Evolutionary conservation across 2,329 filamentous ascomycete genomes (phyloP).

Genomic region (Westerdykella sp.): DNA sequence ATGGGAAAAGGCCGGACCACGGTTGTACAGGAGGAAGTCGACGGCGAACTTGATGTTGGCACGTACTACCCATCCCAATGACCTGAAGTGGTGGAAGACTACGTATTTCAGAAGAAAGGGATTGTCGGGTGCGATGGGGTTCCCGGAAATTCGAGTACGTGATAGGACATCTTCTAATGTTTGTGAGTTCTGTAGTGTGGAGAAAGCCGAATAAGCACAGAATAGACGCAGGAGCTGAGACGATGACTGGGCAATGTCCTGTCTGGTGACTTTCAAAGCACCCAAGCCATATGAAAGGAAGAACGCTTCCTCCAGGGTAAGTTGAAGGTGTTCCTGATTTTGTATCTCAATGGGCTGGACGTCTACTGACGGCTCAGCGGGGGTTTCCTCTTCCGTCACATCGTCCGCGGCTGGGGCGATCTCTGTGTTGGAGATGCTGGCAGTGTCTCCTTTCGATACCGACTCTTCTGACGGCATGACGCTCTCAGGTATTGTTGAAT

Average conservation of each 20-base stretch:
- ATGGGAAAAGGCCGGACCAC: conserved; percentile 89
- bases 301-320: conserved; percentile 85
- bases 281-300: conserved; percentile 81
- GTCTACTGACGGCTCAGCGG: neutral
- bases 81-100: conserved; percentile 93
- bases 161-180: neutral
- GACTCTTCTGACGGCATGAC: neutral
- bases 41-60: conserved; percentile 91
- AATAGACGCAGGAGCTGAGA: conserved; percentile 52
- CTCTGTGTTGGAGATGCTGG: neutral
- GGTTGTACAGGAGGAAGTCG: conserved; percentile 90
- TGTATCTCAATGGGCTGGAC: conserved; percentile 23
- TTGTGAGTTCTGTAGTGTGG: conserved; percentile 37
- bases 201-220: conserved; percentile 64
- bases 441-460: too few species aligned
- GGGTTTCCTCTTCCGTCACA: conserved; percentile 6
- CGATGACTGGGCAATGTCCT: conserved; percentile 43
- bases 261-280: conserved; percentile 54
- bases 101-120: conserved; percentile 80
- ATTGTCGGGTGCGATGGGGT: conserved; percentile 62
- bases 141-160: conserved; percentile 5
- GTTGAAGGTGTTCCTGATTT: conserved; percentile 80
- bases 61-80: conserved; percentile 88
- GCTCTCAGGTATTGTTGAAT: neutral
- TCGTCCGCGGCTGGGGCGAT: neutral